Evolutionary conservation across 345 rosid species (phyloP), one percentile per base, ranked within the genome.

Genomic region (Populus euphratica): DNA sequence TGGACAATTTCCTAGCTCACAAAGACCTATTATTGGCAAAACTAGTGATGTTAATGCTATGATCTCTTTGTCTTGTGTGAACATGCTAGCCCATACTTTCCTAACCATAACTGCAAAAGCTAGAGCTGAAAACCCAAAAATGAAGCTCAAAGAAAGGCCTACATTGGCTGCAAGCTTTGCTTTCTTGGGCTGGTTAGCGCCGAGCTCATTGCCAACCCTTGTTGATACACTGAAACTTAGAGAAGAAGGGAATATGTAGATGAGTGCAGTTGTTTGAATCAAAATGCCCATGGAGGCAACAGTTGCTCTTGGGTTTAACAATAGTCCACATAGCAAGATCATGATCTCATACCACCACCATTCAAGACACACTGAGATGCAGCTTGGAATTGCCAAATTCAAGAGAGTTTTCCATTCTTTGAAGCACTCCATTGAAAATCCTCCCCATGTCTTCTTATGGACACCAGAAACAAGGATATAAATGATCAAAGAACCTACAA

Each of bases 341-440:
- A 94, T 94, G 83, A 92, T 91, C 70, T 94, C 98, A 18, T 94
- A 94, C 97, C 98, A 94, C 98, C 98, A 94, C 97, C 98, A 94
- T 84, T 94, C 98, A 16, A 94, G 83, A 83, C 97, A 94, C 47
- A 94, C 97, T 0, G 98, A 94, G 41, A 93, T 78, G 77, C 97
- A 94, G 81, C 97, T 93, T 27, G 98, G 98, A 70, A 94, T 82
- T 0, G 98, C 87, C 86, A 91, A 54, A 56, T 79, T 86, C 71
- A 89, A 56, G 27, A 94, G 79, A 59, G 82, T 67, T 81, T 79
- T 81, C 93, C 97, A 92, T 17, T 87, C 91, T 73, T 66, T 86
- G 2, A 92, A 85, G 80, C 91, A 81, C 6, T 91, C 94, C 49
- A 54, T 65, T 0, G 96, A 86, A 39, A 90, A 70, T 0, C 91